These are phyloP conservation scores for Lepidium aucheri DNA, from an alignment of 345 rosid species.

Conservation along the genomic window DNA sequence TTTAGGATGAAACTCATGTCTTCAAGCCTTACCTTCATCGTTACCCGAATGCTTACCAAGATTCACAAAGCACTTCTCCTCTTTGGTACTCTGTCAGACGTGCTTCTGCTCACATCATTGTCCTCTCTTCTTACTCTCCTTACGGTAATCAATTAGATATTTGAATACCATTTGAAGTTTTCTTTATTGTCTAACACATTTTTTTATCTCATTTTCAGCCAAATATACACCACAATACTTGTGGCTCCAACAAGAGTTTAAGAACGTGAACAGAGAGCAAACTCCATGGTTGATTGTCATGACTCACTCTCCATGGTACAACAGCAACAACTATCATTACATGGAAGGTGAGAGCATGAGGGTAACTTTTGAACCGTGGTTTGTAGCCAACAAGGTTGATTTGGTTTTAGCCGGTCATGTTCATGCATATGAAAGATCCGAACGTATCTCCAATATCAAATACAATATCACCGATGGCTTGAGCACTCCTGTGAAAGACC, in stretches of 20 bases:
- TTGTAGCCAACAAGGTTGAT: conserved; percentile 37
- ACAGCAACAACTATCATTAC: conserved; percentile 26
- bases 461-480: conserved; percentile 43
- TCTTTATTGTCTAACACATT: background rate
- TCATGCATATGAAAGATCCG: conserved; percentile 45
- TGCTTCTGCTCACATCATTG: conserved; percentile 29
- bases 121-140: conserved; percentile 37
- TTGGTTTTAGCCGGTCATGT: conserved; percentile 43
- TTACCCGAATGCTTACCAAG: conserved; percentile 28
- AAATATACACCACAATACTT: conserved; percentile 32
- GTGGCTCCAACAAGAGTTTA: conserved; percentile 26
- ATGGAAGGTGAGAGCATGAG: conserved; percentile 63
- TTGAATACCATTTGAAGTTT: background rate
- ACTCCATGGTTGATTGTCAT: conserved; percentile 33
- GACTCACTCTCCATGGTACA: conserved; percentile 29
- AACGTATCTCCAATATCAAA: conserved; percentile 41
- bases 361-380: conserved; percentile 35
- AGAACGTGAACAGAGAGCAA: conserved; percentile 29
- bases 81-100: conserved; percentile 40
- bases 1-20: conserved; percentile 25
- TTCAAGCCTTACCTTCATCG: conserved; percentile 31
- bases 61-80: conserved; percentile 27
- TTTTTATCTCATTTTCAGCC: background rate
- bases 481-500: conserved; percentile 37
- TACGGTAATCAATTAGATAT: conserved; percentile 13